Evolutionary conservation across 2,329 filamentous ascomycete genomes (phyloP).

Genomic region (Exophiala sp.): DNA sequence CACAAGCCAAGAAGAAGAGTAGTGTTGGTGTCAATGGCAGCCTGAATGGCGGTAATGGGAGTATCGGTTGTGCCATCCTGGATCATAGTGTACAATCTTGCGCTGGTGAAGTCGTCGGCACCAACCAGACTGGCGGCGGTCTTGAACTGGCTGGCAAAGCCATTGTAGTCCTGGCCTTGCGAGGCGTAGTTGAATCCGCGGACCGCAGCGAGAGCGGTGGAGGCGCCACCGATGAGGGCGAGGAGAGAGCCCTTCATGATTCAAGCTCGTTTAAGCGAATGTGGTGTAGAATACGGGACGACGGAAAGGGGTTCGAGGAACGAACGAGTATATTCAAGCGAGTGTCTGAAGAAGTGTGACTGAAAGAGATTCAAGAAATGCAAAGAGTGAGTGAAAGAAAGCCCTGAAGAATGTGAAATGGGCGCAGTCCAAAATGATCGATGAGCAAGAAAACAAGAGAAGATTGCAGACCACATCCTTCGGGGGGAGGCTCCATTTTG

Average conservation of each 20-base stretch:
- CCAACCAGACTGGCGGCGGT: conserved; percentile 34
- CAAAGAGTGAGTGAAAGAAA: not conserved
- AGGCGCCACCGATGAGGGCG: conserved; percentile 28
- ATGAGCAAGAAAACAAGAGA: conserved; percentile 1
- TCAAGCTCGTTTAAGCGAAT: not conserved
- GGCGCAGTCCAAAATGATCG: not conserved
- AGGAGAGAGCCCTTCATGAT: conserved; percentile 35
- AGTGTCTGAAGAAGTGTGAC: not conserved
- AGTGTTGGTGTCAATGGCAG: conserved; percentile 70
- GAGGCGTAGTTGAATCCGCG: conserved; percentile 31
- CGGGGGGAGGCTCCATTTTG: not conserved
- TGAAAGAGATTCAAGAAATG: not conserved
- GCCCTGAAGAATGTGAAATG: not conserved
- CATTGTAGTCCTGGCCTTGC: conserved; percentile 23
- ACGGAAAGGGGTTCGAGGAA: not conserved
- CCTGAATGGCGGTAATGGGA: conserved; percentile 63
- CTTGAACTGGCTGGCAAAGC: conserved; percentile 36
- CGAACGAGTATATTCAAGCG: not conserved
- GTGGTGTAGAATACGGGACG: not conserved
- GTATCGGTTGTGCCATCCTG: conserved; percentile 54
- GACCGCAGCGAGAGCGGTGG: conserved; percentile 30
- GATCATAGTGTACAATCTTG: conserved; percentile 52
- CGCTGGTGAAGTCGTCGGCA: conserved; percentile 34
- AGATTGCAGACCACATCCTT: not conserved
- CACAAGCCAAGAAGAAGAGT: conserved; percentile 70